Percentiles rank a stretch among this genome's conserved stretches.
Conservation (phyloP, 768 basidiomycete genomes). For the Russula dissimulans region DNA sequence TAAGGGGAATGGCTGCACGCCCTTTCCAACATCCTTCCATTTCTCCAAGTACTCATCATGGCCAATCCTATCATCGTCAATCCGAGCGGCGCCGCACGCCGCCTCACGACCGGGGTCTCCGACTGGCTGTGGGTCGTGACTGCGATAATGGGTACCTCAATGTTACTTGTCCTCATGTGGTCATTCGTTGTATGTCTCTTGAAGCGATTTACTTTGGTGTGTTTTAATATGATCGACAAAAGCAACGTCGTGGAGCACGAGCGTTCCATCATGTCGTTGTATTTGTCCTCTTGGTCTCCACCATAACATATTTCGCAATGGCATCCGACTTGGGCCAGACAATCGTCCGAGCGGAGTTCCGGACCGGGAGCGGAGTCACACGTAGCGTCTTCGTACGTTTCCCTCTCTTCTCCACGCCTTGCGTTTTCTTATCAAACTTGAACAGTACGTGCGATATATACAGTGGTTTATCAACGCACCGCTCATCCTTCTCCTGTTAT, state of each 20-base stretch:
- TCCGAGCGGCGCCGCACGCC: constrained; percentile 28
- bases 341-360: constrained; percentile 35
- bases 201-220: background rate
- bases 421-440: background rate
- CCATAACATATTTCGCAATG: constrained; percentile 46
- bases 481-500: constrained; percentile 36
- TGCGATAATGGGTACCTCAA: constrained; percentile 38
- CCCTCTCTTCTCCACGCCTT: fast-evolving
- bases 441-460: constrained; percentile 43
- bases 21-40: background rate
- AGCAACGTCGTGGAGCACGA: constrained; percentile 35
- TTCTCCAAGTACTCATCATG: background rate
- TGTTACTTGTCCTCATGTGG: constrained; percentile 33
- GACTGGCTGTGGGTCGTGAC: constrained; percentile 52
- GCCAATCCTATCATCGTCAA: constrained; percentile 27
- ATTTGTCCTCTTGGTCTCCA: constrained; percentile 38
- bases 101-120: constrained; percentile 38
- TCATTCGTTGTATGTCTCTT: constrained; percentile 26
- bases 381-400: constrained; percentile 37
- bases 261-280: constrained; percentile 43
- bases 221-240: background rate
- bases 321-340: constrained; percentile 47
- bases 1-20: background rate
- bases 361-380: constrained; percentile 18
- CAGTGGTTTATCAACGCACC: constrained; percentile 52